Base-by-base conservation (phyloP, 192 early-diverging fungal genomes). In the Dimargaris xerosporica region DNA sequence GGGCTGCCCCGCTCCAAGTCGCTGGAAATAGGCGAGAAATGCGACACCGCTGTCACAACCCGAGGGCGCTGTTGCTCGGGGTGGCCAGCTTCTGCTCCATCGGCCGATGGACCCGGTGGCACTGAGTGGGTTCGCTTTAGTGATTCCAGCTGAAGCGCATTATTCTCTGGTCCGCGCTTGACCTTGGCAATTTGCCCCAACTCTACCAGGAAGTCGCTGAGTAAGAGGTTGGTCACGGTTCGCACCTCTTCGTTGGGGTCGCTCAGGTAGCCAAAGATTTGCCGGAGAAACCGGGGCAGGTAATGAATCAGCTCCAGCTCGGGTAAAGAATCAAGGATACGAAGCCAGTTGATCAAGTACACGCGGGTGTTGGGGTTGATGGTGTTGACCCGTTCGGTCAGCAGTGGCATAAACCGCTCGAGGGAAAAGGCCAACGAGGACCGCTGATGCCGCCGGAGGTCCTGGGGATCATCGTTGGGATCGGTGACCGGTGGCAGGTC, bases 321-420 rank as follows among this genome's bases (percentile, higher is more conserved):
- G 0, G 95, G 97, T 21, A 98, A 86, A 0, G 91, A 87, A 65
- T 96, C 89, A 43, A 99, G 70, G 0, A 95, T 85, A 11, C 79
- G 77, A 45, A 99, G 89, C 90, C 97, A 99, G 50, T 91, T 87
- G 9, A 99, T 90, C 6, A 99, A 78, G 66, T 91, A 99, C 46
- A 90, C 85, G 10, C 97, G 80, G 12, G 91, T 88, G 56, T 81
- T 84, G 4, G 95, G 88, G 69, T 94, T 94, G 63, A 91, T 78
- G 10, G 87, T 86, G 66, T 92, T 85, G 68, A 98, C 88, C 26
- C 97, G 88, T 66, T 98, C 92, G 4, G 86, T 69, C 1, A 99
- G 73, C 25, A 99, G 78, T 25, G 94, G 95, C 64, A 99, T 93
- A 68, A 99, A 99, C 23, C 84, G 74, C 0, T 89, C 85, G 30